Percentiles rank a stretch among this genome's conserved stretches.
Evolutionary conservation across 2,329 filamentous ascomycete species (phyloP).

Genomic region (Talaromyces pinophilus): DNA sequence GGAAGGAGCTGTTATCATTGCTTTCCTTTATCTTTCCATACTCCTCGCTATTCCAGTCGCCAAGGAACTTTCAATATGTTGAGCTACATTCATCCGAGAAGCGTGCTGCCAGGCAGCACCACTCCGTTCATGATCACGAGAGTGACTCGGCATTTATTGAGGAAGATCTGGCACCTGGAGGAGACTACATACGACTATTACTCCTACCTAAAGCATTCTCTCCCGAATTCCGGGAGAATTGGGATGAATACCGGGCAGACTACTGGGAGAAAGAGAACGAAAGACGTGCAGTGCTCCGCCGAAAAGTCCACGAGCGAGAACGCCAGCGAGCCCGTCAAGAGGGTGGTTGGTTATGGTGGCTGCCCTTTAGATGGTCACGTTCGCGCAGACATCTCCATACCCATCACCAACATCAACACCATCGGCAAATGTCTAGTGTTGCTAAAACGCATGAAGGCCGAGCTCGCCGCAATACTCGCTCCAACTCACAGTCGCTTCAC

Average conservation of each 20-base stretch:
- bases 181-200: conserved; percentile 87
- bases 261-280: conserved; percentile 99
- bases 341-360: conserved; percentile 82
- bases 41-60: conserved; percentile 64
- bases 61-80: conserved; percentile 75
- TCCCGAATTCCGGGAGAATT: conserved; percentile 91
- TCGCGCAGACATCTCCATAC: conserved; percentile 31
- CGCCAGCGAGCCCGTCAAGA: conserved; percentile 66
- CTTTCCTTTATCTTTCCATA: conserved; percentile 77
- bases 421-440: conserved; percentile 29
- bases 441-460: conserved; percentile 34
- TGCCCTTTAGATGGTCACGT: conserved; percentile 54
- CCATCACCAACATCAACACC: conserved; percentile 32
- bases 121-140: conserved; percentile 58
- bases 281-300: conserved; percentile 70
- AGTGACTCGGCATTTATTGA: conserved; percentile 67
- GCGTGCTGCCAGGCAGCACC: conserved; percentile 39
- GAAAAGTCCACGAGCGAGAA: conserved; percentile 69
- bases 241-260: conserved; percentile 89
- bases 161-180: conserved; percentile 85
- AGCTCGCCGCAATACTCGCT: conserved; percentile 38
- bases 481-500: conserved; percentile 41
- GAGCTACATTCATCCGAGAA: conserved; percentile 57
- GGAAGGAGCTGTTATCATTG: conserved; percentile 72
- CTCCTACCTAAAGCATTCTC: conserved; percentile 93